Base-by-base conservation (phyloP, 2,329 filamentous ascomycete genomes). In the Aspergillus jensenii region DNA sequence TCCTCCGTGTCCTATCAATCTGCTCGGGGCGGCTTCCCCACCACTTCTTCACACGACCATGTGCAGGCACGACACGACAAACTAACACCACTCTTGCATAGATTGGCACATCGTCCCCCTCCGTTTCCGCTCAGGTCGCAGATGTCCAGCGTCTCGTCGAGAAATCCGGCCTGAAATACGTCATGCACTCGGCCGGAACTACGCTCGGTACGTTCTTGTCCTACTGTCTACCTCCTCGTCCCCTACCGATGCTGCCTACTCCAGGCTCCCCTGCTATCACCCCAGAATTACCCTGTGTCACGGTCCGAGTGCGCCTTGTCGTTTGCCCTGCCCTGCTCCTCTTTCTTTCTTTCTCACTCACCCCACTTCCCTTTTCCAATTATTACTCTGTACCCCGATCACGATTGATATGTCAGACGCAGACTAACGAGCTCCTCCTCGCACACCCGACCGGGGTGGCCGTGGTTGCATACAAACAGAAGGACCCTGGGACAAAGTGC, bases 131-230 rank as follows among this genome's bases (percentile, higher is more conserved):
- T 65, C 90, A 98, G 72, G 87, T 99, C 31, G 93, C 93, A 35
- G 87, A 90, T 62, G 91, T 98, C 39, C 93, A 98, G 78, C 86
- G 88, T 57, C 82, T 98, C 37, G 83, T 99, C 67, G 87, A 89
- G 75, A 86, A 85, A 54, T 95, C 89, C 66, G 91, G 91, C 2
- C 75, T 98, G 62, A 87, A 86, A 63, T 93, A 93, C 72, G 87
- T 84, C 47, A 95, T 98, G 91, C 93, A 98, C 77, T 93, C 90
- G 25, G 93, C 92, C 2, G 95, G 93, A 12, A 97, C 93, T 0
- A 98, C 93, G 0, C 84, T 98, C 55, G 92, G 91, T 95, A 79
- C 58, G 87, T 51, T 37, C 50, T 52, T n/a, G 23, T 37, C 44
- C 27, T 15, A 19, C 15, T n/a, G 17, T 45, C n/a, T 14, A 9